phyloP scores from a whole-genome alignment of 1,284 basidiomycete species.

The Ganoderma leucocontextum region DNA sequence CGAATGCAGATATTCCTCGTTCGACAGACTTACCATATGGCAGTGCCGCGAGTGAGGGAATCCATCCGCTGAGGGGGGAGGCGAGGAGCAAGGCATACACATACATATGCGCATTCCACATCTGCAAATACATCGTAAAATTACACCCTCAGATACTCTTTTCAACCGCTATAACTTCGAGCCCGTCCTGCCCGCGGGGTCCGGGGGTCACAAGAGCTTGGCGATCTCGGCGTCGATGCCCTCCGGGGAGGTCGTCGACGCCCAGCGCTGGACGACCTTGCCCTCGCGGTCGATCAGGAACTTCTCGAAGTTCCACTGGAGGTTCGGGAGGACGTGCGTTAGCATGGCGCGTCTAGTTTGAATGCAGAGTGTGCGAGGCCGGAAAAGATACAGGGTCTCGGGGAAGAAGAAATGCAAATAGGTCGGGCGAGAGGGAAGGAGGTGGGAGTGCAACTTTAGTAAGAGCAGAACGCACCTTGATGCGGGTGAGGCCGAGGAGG shows the following conservation, averaged over 20 bases:
- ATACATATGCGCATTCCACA: neutral
- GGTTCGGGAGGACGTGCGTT: neutral
- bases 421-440: neutral
- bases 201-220: conserved; percentile 55
- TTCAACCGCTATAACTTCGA: neutral
- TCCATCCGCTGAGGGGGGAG: neutral
- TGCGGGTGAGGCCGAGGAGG: conserved; percentile 74
- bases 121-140: neutral
- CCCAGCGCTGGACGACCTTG: conserved; percentile 81
- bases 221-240: conserved; percentile 72
- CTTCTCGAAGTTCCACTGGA: conserved; percentile 85
- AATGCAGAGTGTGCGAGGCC: neutral
- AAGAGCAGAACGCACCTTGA: conserved; percentile 65
- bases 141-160: neutral
- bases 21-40: no score
- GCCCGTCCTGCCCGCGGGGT: conserved; percentile 21
- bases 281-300: conserved; percentile 77
- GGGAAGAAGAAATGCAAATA: neutral
- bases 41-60: neutral
- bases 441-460: neutral
- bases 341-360: neutral
- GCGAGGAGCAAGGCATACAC: no score
- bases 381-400: no score
- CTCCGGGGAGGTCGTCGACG: conserved; percentile 79
- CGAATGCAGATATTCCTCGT: no score